Percentiles rank a stretch among this genome's conserved stretches.
phyloP scores from a whole-genome alignment of 352 stramenopile genomes.

The Phytophthora pinifolia region DNA sequence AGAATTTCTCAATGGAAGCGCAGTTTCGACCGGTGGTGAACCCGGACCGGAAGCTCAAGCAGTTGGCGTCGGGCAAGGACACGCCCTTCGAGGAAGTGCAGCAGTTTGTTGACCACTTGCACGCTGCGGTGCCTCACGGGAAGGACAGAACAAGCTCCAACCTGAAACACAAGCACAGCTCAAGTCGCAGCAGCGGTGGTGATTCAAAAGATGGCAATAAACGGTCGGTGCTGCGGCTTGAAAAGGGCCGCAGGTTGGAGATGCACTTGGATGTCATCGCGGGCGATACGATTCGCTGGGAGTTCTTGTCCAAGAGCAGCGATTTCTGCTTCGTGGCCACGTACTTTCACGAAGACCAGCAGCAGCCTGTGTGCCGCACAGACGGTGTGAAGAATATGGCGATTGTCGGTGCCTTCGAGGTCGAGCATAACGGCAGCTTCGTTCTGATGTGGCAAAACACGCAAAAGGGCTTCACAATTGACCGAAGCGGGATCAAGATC shows the following conservation, averaged over 20 bases:
- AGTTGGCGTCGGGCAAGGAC: constrained; percentile 36
- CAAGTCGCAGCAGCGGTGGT: constrained; percentile 9
- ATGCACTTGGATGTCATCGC: constrained; percentile 81
- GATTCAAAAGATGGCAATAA: constrained; percentile 11
- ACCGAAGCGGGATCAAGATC: constrained; percentile 64
- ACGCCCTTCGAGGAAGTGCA: constrained; percentile 53
- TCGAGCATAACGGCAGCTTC: constrained; percentile 66
- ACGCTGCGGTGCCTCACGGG: constrained; percentile 31
- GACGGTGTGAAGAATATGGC: constrained; percentile 67
- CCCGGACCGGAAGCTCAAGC: constrained; percentile 44
- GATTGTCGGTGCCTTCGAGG: constrained; percentile 48
- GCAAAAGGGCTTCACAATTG: constrained; percentile 61
- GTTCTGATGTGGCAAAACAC: constrained; percentile 78
- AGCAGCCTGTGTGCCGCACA: constrained; percentile 48
- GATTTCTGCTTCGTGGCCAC: constrained; percentile 67
- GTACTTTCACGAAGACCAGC: constrained; percentile 59
- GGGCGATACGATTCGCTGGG: constrained; percentile 64
- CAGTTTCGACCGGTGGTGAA: constrained; percentile 60
- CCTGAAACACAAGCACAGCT: constrained; percentile 14
- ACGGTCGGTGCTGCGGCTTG: constrained; percentile 37
- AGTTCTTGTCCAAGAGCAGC: constrained; percentile 56
- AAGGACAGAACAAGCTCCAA: constrained; percentile 32
- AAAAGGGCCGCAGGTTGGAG: constrained; percentile 69
- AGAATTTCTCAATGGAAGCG: constrained; percentile 60
- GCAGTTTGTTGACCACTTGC: constrained; percentile 59